phyloP scores from a whole-genome alignment of 805 yeast genomes.

The Wickerhamiella spandovensis region DNA sequence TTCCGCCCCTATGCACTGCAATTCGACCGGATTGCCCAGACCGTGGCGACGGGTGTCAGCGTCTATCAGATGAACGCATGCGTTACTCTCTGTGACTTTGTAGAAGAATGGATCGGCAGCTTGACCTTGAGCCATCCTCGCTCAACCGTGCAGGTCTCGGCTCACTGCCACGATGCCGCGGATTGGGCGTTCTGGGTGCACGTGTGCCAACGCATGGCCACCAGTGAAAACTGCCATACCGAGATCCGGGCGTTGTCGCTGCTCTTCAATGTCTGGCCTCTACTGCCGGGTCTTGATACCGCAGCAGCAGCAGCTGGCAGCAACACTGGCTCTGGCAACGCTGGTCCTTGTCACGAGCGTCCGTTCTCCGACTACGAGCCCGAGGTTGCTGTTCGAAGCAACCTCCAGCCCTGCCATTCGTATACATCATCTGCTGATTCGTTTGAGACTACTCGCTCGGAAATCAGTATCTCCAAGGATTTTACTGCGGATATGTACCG shows the following conservation, averaged over 20 bases:
- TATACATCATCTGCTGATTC: neutral
- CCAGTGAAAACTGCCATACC: slow-evolving; percentile 46
- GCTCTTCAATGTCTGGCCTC: slow-evolving; percentile 63
- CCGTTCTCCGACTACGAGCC: no score
- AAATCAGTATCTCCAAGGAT: neutral
- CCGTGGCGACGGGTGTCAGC: slow-evolving; percentile 22
- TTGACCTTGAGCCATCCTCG: slow-evolving; percentile 21
- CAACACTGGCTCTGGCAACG: neutral
- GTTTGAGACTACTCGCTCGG: neutral
- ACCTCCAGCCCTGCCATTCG: neutral
- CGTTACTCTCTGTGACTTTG: slow-evolving; percentile 27
- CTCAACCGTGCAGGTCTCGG: slow-evolving; percentile 16
- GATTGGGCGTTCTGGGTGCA: slow-evolving; percentile 73
- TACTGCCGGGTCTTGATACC: slow-evolving; percentile 25
- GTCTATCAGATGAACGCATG: slow-evolving; percentile 28
- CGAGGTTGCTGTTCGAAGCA: neutral
- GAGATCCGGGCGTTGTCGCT: slow-evolving; percentile 52
- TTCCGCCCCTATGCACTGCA: slow-evolving; percentile 22
- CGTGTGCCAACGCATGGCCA: slow-evolving; percentile 44
- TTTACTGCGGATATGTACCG: neutral
- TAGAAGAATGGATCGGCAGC: slow-evolving; percentile 28
- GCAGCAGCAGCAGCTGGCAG: neutral
- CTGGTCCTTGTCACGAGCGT: neutral
- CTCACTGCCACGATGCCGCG: slow-evolving; percentile 23
- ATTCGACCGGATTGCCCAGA: slow-evolving; percentile 27